phyloP scores from a whole-genome alignment of 1,284 basidiomycete genomes.

The Ustilago hordei region DNA sequence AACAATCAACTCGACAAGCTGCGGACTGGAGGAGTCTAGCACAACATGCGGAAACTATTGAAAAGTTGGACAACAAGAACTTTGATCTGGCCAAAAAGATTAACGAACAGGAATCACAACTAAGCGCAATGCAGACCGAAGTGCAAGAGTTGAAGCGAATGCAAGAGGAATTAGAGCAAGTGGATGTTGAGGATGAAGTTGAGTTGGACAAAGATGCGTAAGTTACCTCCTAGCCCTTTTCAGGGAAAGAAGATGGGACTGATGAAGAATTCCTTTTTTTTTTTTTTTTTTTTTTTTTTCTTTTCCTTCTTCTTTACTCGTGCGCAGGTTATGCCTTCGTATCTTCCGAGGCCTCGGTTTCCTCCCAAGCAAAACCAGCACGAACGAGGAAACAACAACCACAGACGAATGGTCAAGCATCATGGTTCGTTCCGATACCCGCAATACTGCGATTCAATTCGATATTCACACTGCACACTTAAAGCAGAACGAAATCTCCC shows the following conservation, averaged over 20 bases:
- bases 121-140: conserved; percentile 52
- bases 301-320: neutral
- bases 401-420: conserved; percentile 44
- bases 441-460: conserved; percentile 57
- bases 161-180: conserved; percentile 50
- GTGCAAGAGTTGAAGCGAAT: conserved; percentile 43
- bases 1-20: conserved; percentile 49
- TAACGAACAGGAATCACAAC: conserved; percentile 57
- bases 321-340: conserved; percentile 42
- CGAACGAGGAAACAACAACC: neutral
- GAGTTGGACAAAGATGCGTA: conserved; percentile 61
- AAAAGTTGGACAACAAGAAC: conserved; percentile 57
- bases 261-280: too few species aligned
- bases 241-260: neutral
- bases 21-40: conserved; percentile 58
- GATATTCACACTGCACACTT: conserved; percentile 42
- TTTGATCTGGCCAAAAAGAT: conserved; percentile 63
- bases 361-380: conserved; percentile 35
- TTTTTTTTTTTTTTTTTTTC: neutral
- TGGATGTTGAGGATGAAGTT: conserved; percentile 54
- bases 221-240: conserved; percentile 19
- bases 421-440: conserved; percentile 51
- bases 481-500: conserved; percentile 34
- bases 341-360: conserved; percentile 59
- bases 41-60: conserved; percentile 47